Evolutionary conservation across 2,329 filamentous ascomycete species (phyloP).

Genomic region (Pseudocercospora fuligena): DNA sequence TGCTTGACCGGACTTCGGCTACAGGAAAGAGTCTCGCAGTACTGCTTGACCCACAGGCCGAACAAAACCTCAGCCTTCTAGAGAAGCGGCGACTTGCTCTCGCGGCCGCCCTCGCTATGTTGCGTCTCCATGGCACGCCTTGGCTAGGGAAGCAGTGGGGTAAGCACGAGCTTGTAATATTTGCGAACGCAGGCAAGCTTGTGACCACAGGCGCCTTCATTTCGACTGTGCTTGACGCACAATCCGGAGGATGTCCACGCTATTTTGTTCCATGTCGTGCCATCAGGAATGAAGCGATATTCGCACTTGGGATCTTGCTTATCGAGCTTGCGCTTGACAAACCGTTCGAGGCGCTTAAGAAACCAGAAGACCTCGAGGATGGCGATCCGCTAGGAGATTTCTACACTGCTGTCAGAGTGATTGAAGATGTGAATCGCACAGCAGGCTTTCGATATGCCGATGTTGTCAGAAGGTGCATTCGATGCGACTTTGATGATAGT

Average conservation of each 20-base stretch:
- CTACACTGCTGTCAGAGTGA: constrained; percentile 5
- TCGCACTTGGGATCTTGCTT: constrained; percentile 41
- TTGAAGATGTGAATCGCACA: constrained; percentile 4
- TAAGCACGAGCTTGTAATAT: constrained; percentile 9
- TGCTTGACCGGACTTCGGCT: too few relatives aligned
- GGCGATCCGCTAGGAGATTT: constrained; percentile 1
- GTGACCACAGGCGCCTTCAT: background rate
- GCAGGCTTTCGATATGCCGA: constrained; percentile 14
- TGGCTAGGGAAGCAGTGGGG: constrained; percentile 13
- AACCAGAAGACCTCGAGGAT: background rate
- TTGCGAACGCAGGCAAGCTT: background rate
- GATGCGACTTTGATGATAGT: constrained; percentile 11
- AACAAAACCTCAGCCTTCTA: background rate
- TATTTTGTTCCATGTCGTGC: constrained; percentile 10
- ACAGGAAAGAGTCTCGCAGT: too few relatives aligned
- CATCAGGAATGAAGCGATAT: constrained; percentile 41
- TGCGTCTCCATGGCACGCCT: constrained; percentile 9
- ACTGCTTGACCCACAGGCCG: background rate
- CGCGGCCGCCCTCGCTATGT: constrained; percentile 8
- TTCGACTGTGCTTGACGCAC: background rate
- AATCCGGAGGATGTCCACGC: too few relatives aligned
- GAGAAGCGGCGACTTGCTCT: constrained; percentile 1
- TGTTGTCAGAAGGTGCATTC: constrained; percentile 12
- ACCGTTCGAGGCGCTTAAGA: constrained; percentile 31
- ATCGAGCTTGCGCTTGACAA: constrained; percentile 43